phyloP scores from a whole-genome alignment of 1,284 basidiomycete genomes.

The Trichosporon inkin region DNA sequence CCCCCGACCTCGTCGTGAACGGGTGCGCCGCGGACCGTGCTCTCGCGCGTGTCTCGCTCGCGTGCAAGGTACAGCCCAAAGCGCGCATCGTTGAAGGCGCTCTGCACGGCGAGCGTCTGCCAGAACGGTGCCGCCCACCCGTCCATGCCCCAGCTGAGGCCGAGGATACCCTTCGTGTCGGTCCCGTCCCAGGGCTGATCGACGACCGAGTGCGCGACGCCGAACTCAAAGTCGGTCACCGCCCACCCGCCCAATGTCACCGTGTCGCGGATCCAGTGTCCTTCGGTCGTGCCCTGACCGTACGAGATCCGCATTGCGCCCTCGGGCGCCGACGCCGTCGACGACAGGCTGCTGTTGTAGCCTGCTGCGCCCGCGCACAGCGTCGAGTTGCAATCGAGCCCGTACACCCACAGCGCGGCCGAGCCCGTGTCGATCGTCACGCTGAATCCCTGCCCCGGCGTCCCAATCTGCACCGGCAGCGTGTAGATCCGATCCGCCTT shows the following conservation, averaged over 20 bases:
- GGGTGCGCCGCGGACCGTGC: neutral
- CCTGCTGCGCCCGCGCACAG: neutral
- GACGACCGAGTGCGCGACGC: neutral
- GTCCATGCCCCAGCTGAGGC: neutral
- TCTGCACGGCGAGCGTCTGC: slow-evolving; percentile 4
- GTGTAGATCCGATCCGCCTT: slow-evolving; percentile 32
- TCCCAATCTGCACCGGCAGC: slow-evolving; percentile 43
- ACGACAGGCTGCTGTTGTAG: neutral
- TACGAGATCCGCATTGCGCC: slow-evolving; percentile 2
- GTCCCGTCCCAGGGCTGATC: slow-evolving; percentile 3
- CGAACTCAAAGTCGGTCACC: slow-evolving; percentile 1
- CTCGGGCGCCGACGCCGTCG: neutral
- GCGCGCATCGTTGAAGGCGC: neutral
- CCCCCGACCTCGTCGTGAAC: slow-evolving; percentile 55
- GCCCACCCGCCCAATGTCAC: neutral
- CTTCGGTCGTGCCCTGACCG: neutral
- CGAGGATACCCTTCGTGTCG: slow-evolving; percentile 10
- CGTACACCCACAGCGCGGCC: slow-evolving; percentile 10
- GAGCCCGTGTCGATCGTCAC: slow-evolving; percentile 13
- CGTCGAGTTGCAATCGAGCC: neutral
- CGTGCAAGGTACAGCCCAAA: slow-evolving; percentile 14
- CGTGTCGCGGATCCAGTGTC: slow-evolving; percentile 2
- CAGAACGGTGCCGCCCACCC: slow-evolving; percentile 6
- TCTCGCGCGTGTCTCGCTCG: slow-evolving; percentile 1
- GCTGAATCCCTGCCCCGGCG: slow-evolving; percentile 48